Base-by-base conservation (phyloP, 2,329 filamentous ascomycete genomes). In the Fusarium sp. region DNA sequence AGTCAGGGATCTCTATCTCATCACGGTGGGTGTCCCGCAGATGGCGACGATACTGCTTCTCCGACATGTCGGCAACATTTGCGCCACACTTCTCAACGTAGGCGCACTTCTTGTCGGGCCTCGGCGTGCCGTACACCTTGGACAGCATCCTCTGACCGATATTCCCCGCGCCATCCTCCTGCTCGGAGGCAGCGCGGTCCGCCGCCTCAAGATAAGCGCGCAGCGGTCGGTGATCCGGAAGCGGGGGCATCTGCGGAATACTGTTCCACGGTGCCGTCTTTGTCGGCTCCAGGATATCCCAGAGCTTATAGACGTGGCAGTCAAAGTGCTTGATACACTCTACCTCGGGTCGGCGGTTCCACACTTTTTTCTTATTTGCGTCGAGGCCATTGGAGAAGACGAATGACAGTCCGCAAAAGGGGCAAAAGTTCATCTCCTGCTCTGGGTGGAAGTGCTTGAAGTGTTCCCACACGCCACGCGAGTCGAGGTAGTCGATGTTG, bases 291-390 rank as follows among this genome's bases (percentile, higher is more conserved):
- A 72, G 5, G 1, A n/a, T 7, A 18, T 61, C 60, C 73, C 73
- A 75, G 7, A 75, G 73, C 1, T 43, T 3, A 11, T 73, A 62
- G 37, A 69, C 28, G 44, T 75, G 73, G 4, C 71, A 75, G 28
- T 75, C 73, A 15, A 73, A 34, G 43, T 75, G 73, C 43, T 61
- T 57, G 43, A 64, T 56, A n/a, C 70, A 65, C 5, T 72, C 66
- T 1, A 57, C 23, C 0, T 27, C 11, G 3, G 57, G 43, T 3
- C 41, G 27, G 2, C 12, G 7, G 4, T n/a, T 9, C 7, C 23
- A 5, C 4, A 28, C 10, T 3, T 11, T 9, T 4, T 39, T 12
- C 1, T 46, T 54, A 7, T 36, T 6, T 0, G 36, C 36, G 7
- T 46, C 39, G 3, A 12, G 30, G 3, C 37, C 30, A 0, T 8